Evolutionary conservation across 495 filamentous ascomycete genomes (phyloP), one percentile per base, ranked within the genome.

Genomic region (Xylaria longipes): DNA sequence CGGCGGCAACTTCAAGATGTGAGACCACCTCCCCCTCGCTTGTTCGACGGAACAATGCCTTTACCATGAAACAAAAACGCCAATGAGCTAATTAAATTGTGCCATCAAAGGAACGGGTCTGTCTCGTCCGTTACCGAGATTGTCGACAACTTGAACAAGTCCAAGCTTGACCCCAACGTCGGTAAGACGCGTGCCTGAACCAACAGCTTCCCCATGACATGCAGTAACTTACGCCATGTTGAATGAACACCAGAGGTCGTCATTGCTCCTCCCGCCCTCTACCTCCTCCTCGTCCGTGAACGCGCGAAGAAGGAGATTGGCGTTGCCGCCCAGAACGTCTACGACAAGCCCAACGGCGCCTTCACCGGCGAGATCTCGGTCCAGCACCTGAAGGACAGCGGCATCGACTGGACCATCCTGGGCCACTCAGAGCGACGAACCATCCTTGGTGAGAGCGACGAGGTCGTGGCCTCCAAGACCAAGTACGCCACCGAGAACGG

Each of bases 1-100:
- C 81, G 96, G 96, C 82, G 96, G 96, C 80, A 99, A 98, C 90
- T 98, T 98, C 88, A 99, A 99, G 87, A 97, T 97, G 94, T 95
- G 81, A 66, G 87, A 84, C 33, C 68, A 65, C 57, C 73, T 72
- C 67, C 57, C 56, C 73, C 57, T 65, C 75, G 74, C 74, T 52
- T 22, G 2, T 37, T 37, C 20, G 27, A 25, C 37, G 9, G 46
- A 27, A 56, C 14, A 39, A 50, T 25, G 0, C 67, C 25, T 0
- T 46, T 27, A 29, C 33, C 39, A 12, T 22, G 12, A 61, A 31
- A 27, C 27, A 9, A 43, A 39, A 33, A 11, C 5, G 20, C 9
- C 31, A 63, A 54, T 63, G 58, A 61, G 35, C 48, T 35, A 57
- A 64, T 33, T 3, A 31, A 31, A 54, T 64, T 54, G 46, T 68